Evolutionary conservation across 2,329 filamentous ascomycete species (phyloP).

Genomic region (Neocucurbitaria cava): DNA sequence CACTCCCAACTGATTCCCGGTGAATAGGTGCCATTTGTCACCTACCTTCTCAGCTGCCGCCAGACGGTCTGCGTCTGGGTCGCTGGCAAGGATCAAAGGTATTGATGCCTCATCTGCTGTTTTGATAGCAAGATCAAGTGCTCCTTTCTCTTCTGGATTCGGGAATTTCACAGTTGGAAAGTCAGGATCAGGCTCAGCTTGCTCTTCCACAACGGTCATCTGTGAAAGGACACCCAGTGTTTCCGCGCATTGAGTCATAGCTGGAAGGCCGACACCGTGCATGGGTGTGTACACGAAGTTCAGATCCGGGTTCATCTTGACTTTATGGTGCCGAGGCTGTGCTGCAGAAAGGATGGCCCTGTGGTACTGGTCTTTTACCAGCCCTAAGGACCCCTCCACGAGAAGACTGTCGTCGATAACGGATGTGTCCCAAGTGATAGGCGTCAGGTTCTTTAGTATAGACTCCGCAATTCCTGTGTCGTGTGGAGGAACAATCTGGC

Average conservation of each 20-base stretch:
- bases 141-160: constrained; percentile 70
- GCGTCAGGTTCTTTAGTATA: constrained; percentile 63
- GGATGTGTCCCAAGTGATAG: constrained; percentile 57
- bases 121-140: constrained; percentile 65
- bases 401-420: constrained; percentile 51
- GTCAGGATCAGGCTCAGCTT: constrained; percentile 66
- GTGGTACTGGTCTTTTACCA: constrained; percentile 54
- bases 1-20: constrained; percentile 70
- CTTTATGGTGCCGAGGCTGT: constrained; percentile 31
- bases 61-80: constrained; percentile 71
- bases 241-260: constrained; percentile 53
- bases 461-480: constrained; percentile 64
- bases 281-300: constrained; percentile 64
- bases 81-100: constrained; percentile 65
- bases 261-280: constrained; percentile 62
- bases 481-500: constrained; percentile 70
- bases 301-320: constrained; percentile 34
- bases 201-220: constrained; percentile 58
- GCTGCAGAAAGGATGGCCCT: constrained; percentile 52
- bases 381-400: constrained; percentile 52
- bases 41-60: constrained; percentile 66
- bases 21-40: constrained; percentile 66
- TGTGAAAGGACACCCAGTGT: constrained; percentile 50
- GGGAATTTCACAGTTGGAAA: constrained; percentile 71
- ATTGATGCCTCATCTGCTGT: constrained; percentile 60